Percentiles rank a stretch among this genome's conserved stretches.
Evolutionary conservation across 345 rosid genomes (phyloP).

Genomic region (Eucalyptus leucophloia): DNA sequence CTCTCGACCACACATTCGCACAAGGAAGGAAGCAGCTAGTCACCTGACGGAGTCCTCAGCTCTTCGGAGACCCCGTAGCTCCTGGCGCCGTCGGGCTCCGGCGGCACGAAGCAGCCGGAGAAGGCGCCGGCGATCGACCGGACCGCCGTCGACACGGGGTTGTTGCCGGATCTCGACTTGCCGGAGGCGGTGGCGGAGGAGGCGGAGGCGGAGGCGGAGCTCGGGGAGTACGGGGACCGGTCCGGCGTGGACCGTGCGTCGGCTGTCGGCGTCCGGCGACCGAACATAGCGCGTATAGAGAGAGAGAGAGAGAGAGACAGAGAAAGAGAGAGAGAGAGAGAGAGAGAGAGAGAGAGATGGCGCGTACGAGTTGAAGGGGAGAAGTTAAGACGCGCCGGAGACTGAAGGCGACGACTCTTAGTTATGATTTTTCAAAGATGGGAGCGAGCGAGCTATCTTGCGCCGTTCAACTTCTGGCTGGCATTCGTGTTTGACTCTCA

Average conservation of each 20-base stretch:
- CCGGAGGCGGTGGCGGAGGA: constrained; percentile 19
- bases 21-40: not conserved
- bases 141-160: constrained; percentile 13
- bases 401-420: not conserved
- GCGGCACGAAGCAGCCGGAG: constrained; percentile 62
- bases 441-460: not conserved
- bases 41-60: constrained; percentile 22
- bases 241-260: constrained; percentile 27
- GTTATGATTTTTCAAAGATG: not conserved
- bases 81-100: constrained; percentile 19
- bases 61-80: constrained; percentile 16
- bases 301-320: not conserved
- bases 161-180: constrained; percentile 20
- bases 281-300: not conserved
- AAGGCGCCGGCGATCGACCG: constrained; percentile 53
- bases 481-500: not conserved
- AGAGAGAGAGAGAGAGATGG: not conserved
- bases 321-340: not conserved
- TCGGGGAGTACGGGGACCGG: constrained; percentile 8
- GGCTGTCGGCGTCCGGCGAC: constrained; percentile 24
- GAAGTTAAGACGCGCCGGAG: not conserved
- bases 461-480: not conserved
- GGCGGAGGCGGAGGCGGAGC: constrained; percentile 21
- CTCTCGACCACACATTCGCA: not conserved
- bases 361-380: not conserved